Conservation (phyloP, 2,329 filamentous ascomycete species). For the Huntiella moniliformis region DNA sequence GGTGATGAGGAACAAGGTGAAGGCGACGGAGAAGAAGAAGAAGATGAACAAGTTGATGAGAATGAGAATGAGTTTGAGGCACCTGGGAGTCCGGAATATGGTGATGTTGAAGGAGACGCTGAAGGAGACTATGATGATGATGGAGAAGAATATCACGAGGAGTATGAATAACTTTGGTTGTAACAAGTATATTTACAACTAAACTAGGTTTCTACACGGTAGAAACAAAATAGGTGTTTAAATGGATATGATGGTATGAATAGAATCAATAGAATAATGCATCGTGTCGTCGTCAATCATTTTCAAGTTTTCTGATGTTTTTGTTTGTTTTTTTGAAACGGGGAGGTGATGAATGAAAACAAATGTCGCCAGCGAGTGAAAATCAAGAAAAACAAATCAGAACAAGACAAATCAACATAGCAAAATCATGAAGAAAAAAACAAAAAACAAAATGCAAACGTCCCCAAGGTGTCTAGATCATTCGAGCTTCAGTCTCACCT, state of each 20-base stretch:
- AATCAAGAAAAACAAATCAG: neutral
- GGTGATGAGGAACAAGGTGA: slow-evolving; percentile 19
- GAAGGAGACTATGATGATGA: slow-evolving; percentile 13
- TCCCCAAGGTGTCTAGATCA: slow-evolving; percentile 25
- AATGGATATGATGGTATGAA: neutral
- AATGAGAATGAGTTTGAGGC: slow-evolving; percentile 18
- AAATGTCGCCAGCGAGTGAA: neutral
- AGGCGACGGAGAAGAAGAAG: slow-evolving; percentile 20
- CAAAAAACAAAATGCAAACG: slow-evolving; percentile 2
- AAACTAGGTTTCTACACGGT: no score
- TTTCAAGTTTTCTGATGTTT: neutral
- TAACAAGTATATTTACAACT: no score
- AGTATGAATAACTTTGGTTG: slow-evolving; percentile 1
- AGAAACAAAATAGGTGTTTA: neutral
- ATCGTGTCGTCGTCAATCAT: neutral
- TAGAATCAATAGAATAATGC: no score
- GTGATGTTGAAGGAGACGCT: slow-evolving; percentile 20
- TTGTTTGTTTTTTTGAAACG: no score
- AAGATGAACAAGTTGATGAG: slow-evolving; percentile 20
- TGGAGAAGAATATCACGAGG: slow-evolving; percentile 4
- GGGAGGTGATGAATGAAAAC: no score
- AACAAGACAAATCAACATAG: neutral
- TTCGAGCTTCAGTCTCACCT: slow-evolving; percentile 30
- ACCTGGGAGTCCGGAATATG: slow-evolving; percentile 17
- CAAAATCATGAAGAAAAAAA: slow-evolving; percentile 3